Evolutionary conservation across 1,284 basidiomycete species (phyloP), one percentile per base, ranked within the genome.

Genomic region (Irpex sp.): DNA sequence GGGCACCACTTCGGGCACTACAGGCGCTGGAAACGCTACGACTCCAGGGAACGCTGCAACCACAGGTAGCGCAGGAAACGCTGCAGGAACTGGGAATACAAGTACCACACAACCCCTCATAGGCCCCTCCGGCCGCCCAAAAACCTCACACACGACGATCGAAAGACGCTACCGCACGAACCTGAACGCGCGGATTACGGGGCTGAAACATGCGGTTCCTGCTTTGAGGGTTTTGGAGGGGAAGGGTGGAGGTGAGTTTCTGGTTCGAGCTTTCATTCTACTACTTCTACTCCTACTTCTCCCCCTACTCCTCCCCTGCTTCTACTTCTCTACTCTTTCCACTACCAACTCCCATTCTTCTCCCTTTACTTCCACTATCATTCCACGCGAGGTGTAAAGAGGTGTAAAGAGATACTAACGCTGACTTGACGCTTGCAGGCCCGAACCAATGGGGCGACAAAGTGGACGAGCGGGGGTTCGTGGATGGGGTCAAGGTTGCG

Each of bases 151-250:
- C 74, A 96, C 94, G 8, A 94, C 93, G 26, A 95, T 96, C 67
- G 94, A 96, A 75, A 85, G 94, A 13, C 83, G 94, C 36, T 93
- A 95, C 71, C 86, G 94, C 47, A 95, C 94, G 15, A 95, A 95
- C 74, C 83, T 96, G 63, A 96, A 96, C 71, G 92, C 93, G 9
- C 88, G 93, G 57, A 95, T 96, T 53, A 88, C 90, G 62, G 89
- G 89, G 61, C 80, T 96, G 50, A 88, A 91, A 61, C 85, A 87
- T 70, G 89, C 93, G 8, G 92, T 95, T 1, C 93, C 93, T 1
- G 93, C 93, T 0, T 81, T 95, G 39, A 86, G 90, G 2, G 86
- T 91, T 13, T 79, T 93, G 69, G 83, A 68, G 73, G 79, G 58
- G 72, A 79, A 64, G 75, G 74, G 65, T 58, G 74, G 62, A 63